These are phyloP conservation scores for Botryobasidium botryosum DNA, from an alignment of 768 basidiomycete species.

Conservation along the genomic window DNA sequence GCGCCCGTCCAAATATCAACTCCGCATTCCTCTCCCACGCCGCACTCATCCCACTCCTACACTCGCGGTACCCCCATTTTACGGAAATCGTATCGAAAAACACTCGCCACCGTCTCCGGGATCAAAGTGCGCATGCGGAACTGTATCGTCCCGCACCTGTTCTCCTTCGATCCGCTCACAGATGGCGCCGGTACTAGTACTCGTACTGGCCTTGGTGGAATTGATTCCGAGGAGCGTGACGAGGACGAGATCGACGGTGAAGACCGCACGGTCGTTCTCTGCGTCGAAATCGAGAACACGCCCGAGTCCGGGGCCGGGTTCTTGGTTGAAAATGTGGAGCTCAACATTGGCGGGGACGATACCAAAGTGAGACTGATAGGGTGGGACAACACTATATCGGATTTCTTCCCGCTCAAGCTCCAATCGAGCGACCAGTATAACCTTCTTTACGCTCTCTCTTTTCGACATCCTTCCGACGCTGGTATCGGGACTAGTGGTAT, in stretches of 20 bases:
- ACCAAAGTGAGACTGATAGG: constrained; percentile 32
- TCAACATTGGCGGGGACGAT: constrained; percentile 54
- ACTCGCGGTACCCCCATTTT: constrained; percentile 41
- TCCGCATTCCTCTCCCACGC: constrained; percentile 28
- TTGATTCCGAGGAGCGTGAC: constrained; percentile 11
- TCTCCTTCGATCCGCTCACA: constrained; percentile 28
- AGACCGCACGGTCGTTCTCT: constrained; percentile 78
- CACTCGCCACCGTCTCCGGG: constrained; percentile 60
- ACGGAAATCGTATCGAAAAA: constrained; percentile 72
- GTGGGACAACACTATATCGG: constrained; percentile 24
- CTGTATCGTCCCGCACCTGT: constrained; percentile 72
- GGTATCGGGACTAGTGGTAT: not conserved
- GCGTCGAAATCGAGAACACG: constrained; percentile 77
- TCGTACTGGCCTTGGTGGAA: not conserved
- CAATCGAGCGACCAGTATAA: constrained; percentile 68
- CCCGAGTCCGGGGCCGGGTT: constrained; percentile 48
- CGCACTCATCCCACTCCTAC: constrained; percentile 22
- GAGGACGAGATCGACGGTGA: constrained; percentile 22
- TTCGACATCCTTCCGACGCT: constrained; percentile 44
- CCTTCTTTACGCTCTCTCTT: constrained; percentile 76
- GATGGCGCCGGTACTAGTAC: not conserved
- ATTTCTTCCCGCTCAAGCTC: constrained; percentile 56
- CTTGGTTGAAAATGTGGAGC: constrained; percentile 55
- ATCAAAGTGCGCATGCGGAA: constrained; percentile 90
- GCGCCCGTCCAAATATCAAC: constrained; percentile 25